Percentiles rank a stretch among this genome's conserved stretches.
These are phyloP conservation scores for Alternaria arbusti DNA, from an alignment of 2,329 filamentous ascomycete genomes.

Conservation along the genomic window DNA sequence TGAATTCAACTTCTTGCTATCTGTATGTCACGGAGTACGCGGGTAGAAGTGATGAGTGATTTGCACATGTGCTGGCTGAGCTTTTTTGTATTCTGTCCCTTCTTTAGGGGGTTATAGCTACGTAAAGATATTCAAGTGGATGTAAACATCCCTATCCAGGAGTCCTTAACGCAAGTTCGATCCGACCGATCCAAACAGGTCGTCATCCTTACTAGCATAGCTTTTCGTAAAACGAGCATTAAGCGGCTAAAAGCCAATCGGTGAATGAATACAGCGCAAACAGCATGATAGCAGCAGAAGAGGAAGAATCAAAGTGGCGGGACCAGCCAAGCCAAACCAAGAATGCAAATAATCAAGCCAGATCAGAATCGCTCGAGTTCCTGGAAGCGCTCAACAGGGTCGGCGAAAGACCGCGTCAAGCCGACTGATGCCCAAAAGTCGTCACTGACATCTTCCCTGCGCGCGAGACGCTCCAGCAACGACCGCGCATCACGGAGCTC, in stretches of 20 bases:
- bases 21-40: not conserved
- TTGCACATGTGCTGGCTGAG: not conserved
- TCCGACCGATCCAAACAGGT: not conserved
- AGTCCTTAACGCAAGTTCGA: not conserved
- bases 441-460: constrained; percentile 77
- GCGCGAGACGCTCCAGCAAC: constrained; percentile 73
- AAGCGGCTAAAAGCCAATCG: not conserved
- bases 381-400: constrained; percentile 44
- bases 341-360: not conserved
- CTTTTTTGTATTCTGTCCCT: not conserved
- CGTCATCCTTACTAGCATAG: not conserved
- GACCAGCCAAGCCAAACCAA: constrained; percentile 3
- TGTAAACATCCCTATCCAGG: not conserved
- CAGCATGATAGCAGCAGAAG: not conserved
- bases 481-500: constrained; percentile 71
- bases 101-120: not conserved
- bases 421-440: constrained; percentile 72
- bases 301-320: not conserved
- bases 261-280: not conserved
- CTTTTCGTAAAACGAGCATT: not conserved
- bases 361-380: constrained; percentile 37
- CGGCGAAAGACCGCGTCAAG: constrained; percentile 43
- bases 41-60: not conserved
- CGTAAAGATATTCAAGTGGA: not conserved
- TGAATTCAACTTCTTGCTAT: not conserved